Evolutionary conservation across 164 flowering plant species (phyloP).

Genomic region (Annona cherimola): DNA sequence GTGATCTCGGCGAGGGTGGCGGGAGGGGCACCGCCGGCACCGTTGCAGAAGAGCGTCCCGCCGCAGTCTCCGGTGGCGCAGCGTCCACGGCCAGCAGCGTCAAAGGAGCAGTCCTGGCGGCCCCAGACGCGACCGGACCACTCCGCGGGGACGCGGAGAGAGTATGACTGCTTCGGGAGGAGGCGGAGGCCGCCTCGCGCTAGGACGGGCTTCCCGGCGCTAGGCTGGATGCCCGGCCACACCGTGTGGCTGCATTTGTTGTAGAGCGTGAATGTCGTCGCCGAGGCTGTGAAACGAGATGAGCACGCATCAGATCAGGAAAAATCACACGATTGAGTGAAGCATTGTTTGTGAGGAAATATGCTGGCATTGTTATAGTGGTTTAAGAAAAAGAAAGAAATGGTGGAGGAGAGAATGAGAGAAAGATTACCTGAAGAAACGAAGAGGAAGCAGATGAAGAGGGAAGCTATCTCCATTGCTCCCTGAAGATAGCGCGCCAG

Average conservation of each 20-base stretch:
- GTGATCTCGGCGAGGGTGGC: constrained; percentile 93
- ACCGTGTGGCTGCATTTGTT: constrained; percentile 81
- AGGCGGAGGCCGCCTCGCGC: constrained; percentile 82
- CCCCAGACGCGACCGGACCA: constrained; percentile 99
- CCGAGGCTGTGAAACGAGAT: constrained; percentile 20
- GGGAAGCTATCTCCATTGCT: background rate
- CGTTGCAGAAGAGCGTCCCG: constrained; percentile 71
- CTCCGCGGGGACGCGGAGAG: constrained; percentile 49
- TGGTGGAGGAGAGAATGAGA: background rate
- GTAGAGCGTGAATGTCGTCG: constrained; percentile 51
- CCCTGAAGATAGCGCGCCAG: too few species aligned
- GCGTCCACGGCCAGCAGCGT: constrained; percentile 55
- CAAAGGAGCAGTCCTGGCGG: constrained; percentile 80
- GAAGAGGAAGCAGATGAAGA: background rate
- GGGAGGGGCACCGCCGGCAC: constrained; percentile 81
- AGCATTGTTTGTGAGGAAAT: background rate
- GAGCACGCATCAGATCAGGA: background rate
- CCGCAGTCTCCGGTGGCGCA: constrained; percentile 97
- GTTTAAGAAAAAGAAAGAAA: background rate
- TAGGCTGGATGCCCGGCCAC: constrained; percentile 90
- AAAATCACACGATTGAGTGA: background rate
- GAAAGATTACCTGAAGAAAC: background rate
- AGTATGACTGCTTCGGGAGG: constrained; percentile 46
- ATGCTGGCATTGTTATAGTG: background rate
- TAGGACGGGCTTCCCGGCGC: constrained; percentile 71